These are phyloP conservation scores for Eutrema heterophyllum DNA, from an alignment of 345 rosid species.

Conservation along the genomic window DNA sequence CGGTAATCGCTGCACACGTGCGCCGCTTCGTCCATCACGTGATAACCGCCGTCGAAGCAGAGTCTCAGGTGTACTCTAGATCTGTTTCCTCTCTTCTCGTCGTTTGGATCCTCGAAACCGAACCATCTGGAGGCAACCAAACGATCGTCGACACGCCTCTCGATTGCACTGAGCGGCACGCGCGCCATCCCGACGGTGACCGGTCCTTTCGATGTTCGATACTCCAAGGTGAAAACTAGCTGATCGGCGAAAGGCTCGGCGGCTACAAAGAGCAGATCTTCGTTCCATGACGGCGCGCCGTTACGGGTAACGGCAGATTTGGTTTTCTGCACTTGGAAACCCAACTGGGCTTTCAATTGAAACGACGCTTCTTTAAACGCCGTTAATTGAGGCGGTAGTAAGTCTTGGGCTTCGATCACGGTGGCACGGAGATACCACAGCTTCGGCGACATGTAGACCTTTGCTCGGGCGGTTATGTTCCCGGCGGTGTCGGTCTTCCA, in stretches of 20 bases:
- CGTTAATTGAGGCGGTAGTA: slow-evolving; percentile 35
- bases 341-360: slow-evolving; percentile 68
- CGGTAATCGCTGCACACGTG: slow-evolving; percentile 81
- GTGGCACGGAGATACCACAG: slow-evolving; percentile 83
- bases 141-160: slow-evolving; percentile 87
- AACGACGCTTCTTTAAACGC: slow-evolving; percentile 51
- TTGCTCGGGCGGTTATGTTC: slow-evolving; percentile 58
- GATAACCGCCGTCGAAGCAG: slow-evolving; percentile 92
- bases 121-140: slow-evolving; percentile 66
- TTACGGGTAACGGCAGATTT: slow-evolving; percentile 47
- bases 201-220: slow-evolving; percentile 50
- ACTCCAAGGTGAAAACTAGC: slow-evolving; percentile 50
- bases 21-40: slow-evolving; percentile 92
- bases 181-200: slow-evolving; percentile 42
- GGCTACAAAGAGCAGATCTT: slow-evolving; percentile 68
- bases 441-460: slow-evolving; percentile 76
- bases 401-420: slow-evolving; percentile 71
- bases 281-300: slow-evolving; percentile 80
- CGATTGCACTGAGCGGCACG: slow-evolving; percentile 47
- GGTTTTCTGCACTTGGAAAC: slow-evolving; percentile 71
- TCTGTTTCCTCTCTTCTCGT: slow-evolving; percentile 52
- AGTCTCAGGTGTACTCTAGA: slow-evolving; percentile 72
- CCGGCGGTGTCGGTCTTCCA: slow-evolving; percentile 85
- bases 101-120: slow-evolving; percentile 45
- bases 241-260: slow-evolving; percentile 74